Conservation (phyloP, 1,284 basidiomycete species). For the Cutaneotrichosporon sp. region DNA sequence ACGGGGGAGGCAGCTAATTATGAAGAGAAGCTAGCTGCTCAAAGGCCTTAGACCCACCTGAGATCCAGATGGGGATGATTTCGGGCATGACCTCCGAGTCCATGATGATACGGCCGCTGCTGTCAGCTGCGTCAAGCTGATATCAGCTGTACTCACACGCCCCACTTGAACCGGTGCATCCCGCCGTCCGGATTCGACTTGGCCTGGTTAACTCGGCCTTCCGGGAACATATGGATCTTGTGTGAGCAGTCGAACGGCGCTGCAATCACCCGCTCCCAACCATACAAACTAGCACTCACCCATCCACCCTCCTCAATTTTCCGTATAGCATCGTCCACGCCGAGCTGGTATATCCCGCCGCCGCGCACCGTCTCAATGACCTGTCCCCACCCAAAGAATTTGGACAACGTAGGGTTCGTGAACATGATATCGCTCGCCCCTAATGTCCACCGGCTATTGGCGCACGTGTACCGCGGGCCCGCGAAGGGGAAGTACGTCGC, state of each 20-base stretch:
- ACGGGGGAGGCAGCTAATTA: too few relatives aligned
- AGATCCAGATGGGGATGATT: conserved; percentile 93
- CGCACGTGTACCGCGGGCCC: conserved; percentile 36
- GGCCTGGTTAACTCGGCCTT: conserved; percentile 85
- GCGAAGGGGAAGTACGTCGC: conserved; percentile 59
- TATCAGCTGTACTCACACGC: conserved; percentile 64
- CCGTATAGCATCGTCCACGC: conserved; percentile 76
- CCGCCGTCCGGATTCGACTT: conserved; percentile 59
- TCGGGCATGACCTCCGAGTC: conserved; percentile 68
- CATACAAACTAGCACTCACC: conserved; percentile 58
- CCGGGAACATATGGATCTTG: conserved; percentile 89
- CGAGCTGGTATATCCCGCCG: conserved; percentile 81
- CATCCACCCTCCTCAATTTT: conserved; percentile 78
- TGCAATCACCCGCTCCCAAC: neutral
- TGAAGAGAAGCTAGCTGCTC: neutral
- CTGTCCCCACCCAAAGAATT: conserved; percentile 86
- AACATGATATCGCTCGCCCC: conserved; percentile 86
- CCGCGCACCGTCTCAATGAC: conserved; percentile 92
- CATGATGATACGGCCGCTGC: conserved; percentile 79
- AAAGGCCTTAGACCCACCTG: conserved; percentile 56
- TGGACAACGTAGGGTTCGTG: conserved; percentile 77
- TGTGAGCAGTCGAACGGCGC: neutral
- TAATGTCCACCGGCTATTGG: conserved; percentile 50
- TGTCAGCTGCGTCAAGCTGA: conserved; percentile 9
- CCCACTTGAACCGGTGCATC: conserved; percentile 92